Evolutionary conservation across 495 filamentous ascomycete genomes (phyloP).

Genomic region (Friedmanniomyces simplex): DNA sequence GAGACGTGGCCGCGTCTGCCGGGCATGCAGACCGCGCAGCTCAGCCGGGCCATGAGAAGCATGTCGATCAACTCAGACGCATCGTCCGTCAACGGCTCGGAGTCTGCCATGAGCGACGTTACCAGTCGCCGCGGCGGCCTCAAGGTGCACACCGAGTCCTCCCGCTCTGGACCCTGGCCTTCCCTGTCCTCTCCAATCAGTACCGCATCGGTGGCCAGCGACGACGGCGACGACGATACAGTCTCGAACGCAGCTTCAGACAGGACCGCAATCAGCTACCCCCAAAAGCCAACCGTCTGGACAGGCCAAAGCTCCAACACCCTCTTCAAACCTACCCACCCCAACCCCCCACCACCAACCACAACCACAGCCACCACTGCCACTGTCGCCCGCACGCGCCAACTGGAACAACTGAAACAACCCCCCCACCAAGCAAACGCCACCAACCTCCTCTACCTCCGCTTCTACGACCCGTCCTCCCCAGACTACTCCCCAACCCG

Average conservation of each 20-base stretch:
- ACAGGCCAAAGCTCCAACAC: background rate
- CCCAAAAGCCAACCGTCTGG: background rate
- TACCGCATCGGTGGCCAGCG: background rate
- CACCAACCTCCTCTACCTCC: slow-evolving; percentile 23
- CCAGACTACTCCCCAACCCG: slow-evolving; percentile 23
- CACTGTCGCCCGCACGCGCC: background rate
- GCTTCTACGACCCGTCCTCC: slow-evolving; percentile 29
- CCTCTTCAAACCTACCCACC: background rate
- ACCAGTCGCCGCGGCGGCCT: slow-evolving; percentile 7
- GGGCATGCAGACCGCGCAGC: background rate
- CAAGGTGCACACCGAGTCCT: slow-evolving; percentile 4
- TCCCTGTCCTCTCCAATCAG: slow-evolving; percentile 1
- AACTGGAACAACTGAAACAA: slow-evolving; percentile 1
- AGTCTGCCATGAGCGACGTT: background rate
- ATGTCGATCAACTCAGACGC: background rate
- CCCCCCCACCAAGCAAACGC: background rate
- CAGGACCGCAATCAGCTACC: too few relatives aligned
- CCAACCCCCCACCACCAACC: background rate
- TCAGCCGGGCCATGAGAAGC: background rate
- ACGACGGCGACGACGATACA: background rate
- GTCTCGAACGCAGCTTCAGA: too few relatives aligned
- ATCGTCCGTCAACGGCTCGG: slow-evolving; percentile 2
- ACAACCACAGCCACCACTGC: background rate
- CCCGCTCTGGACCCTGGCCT: background rate
- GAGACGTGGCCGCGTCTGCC: slow-evolving; percentile 9